Base-by-base conservation (phyloP, 2,329 filamentous ascomycete species). In the Mycocentrospora acerina region DNA sequence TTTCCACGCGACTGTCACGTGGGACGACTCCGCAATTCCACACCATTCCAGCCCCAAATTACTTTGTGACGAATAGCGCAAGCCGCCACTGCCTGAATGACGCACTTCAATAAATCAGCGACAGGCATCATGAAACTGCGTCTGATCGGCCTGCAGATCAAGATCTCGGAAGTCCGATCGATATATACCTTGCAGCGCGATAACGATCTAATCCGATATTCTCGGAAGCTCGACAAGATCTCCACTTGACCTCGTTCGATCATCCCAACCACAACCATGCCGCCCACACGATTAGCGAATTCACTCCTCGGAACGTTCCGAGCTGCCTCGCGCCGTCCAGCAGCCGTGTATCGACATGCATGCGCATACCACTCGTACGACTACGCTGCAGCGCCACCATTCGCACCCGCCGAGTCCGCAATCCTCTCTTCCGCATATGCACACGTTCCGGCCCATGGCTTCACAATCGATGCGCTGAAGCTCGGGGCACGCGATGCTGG, bases 401-500 rank as follows among this genome's bases (percentile, higher is more conserved):
- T 88, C 75, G 81, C 77, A 60, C 67, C 74, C 46, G 76, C 79
- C 64, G 89, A 96, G 73, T 73, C 77, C 29, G 72, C 80, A 40
- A 94, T 97, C 62, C 86, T 98, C 47, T 77, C 85, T 30, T 82
- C 89, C n/a, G 86, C 90, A 13, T 81, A 93, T 55, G 64, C 71
- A 19, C 86, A 95, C 65, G 82, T 97, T 8, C 89, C 90, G 13
- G 67, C 77, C 34, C 79, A 89, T 64, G 93, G 93, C 63, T 98
- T 97, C 76, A 88, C 88, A 0, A 71, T 76, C 32, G 75, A 80
- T 14, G 76, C 90, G 1, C 77, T 98, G 8, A 79, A 80, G 29
- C 78, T 86, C 15, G 93, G 91, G 45, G 88, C 88, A 44, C 82
- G 82, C 58, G 89, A 95, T 59, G 82, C 84, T 13, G 90, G 90